These are phyloP conservation scores for Botryosphaeria agaves DNA, from an alignment of 2,329 filamentous ascomycete species.

Conservation along the genomic window DNA sequence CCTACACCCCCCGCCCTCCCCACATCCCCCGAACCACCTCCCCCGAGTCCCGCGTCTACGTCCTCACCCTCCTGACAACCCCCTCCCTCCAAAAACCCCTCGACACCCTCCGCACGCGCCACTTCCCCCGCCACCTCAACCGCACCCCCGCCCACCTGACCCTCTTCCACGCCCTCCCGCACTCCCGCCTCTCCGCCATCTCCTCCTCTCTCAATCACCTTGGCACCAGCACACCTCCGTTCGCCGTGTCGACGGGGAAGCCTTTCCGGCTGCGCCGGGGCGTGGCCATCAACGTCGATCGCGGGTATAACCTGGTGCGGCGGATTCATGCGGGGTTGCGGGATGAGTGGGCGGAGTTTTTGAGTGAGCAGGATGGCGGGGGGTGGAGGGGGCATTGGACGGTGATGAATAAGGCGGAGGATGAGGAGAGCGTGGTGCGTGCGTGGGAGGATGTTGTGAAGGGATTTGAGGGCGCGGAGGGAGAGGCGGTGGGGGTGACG, in stretches of 20 bases:
- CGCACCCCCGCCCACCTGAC: constrained; percentile 26
- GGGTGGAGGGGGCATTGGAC: constrained; percentile 25
- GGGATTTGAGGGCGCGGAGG: constrained; percentile 15
- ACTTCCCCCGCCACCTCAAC: constrained; percentile 26
- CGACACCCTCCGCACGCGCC: constrained; percentile 19
- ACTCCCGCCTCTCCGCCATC: constrained; percentile 19
- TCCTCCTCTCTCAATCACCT: constrained; percentile 15
- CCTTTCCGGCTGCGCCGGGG: constrained; percentile 24
- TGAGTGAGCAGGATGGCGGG: constrained; percentile 25
- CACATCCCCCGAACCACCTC: constrained; percentile 14
- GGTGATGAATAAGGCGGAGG: constrained; percentile 28
- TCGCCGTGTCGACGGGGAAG: constrained; percentile 18
- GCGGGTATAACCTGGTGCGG: constrained; percentile 15
- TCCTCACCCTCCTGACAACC: constrained; percentile 24
- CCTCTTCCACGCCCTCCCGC: constrained; percentile 27
- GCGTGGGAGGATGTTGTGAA: constrained; percentile 18
- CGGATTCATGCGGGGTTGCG: constrained; percentile 18
- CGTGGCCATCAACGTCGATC: constrained; percentile 18
- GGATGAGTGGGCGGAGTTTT: constrained; percentile 17
- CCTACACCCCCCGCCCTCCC: constrained; percentile 2
- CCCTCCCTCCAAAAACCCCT: constrained; percentile 19
- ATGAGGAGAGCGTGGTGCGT: constrained; percentile 17
- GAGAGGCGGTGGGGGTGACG: constrained; percentile 19
- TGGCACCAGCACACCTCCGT: constrained; percentile 14
- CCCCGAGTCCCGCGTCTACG: constrained; percentile 20